Base-by-base conservation (phyloP, 2,329 filamentous ascomycete genomes). In the Phialophora expanda region DNA sequence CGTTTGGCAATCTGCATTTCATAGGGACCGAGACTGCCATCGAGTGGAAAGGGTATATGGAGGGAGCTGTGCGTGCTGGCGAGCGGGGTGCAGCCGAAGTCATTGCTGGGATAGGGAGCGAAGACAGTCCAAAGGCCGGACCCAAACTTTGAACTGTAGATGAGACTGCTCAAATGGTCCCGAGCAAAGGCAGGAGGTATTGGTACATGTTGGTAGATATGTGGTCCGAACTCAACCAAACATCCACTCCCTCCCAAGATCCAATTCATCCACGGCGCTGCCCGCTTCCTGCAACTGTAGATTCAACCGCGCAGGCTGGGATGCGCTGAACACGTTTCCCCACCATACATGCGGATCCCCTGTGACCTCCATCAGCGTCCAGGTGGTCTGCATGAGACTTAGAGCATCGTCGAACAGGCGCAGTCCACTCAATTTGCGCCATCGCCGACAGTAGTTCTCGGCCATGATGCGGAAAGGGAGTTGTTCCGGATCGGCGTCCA, bases 11-110 rank as follows among this genome's bases (percentile, higher is more conserved):
- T 34, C 32, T 85, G 2, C 80, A 86, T 68, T 87, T 86, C 69
- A 82, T 79, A 2, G 85, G 85, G 0, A 85, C 84, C 0, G 85
- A 87, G 76, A 84, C 80, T 0, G 78, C 80, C 0, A 75, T 71
- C 3, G 79, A 82, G 65, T 86, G 84, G 84, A 84, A 82, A 59
- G 84, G 85, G 0, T 86, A 86, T 69, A 85, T 87, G 83, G 85
- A 87, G 66, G 85, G 85, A 2, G 85, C 85, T 0, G 75, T 87
- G 12, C 69, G 80, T 3, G 79, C 76, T 56, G 85, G 85, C 1
- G 76, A 84, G 65, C 73, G 82, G 12, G 84, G 76, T 1, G 83
- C 83, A 2, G 30, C 14, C n/a, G 69, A 71, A 50, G 69, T 71
- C 0, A 71, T 72, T 44, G 82, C 85, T 70, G 80, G 84, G 2